Evolutionary conservation across 768 basidiomycete species (phyloP), one percentile per base, ranked within the genome.

Genomic region (Mycena metata): DNA sequence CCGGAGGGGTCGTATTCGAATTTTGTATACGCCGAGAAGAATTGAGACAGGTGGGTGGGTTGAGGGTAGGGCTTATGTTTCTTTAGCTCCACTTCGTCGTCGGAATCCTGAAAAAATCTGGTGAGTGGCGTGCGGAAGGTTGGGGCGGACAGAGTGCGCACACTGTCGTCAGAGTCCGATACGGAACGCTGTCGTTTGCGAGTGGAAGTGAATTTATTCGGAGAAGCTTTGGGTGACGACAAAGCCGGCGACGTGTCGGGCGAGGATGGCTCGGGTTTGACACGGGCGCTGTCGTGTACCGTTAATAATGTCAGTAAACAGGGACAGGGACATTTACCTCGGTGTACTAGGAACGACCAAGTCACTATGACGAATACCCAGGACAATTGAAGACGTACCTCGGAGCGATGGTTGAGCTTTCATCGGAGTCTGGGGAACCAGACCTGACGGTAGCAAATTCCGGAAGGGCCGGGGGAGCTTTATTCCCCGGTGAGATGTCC

Each of bases 1-100:
- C 60, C 65, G 15, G 50, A 42, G 15, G 65, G 65, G 30, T 70
- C 65, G 39, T 63, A 70, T 33, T 58, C 30, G 61, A 54, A 70
- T 30, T 58, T 59, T 1, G 69, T 57, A 36, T 66, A 70, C 0
- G 60, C 5, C 0, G 56, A 15, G 45, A 70, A 70, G 43, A 70
- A 70, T n/a, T 70, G 35, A 5, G 49, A 45, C n/a, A 70, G 65
- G 50, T 63, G 65, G 24, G 69, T 57, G 11, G 42, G 23, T 19
- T 52, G 39, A 2, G 49, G 23, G n/a, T 46, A 19, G 13, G 21
- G 36, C 16, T 63, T 63, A 12, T 36, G 50, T 35, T 66, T 61
- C 46, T 64, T 60, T n/a, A 19, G 43, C 11, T 2, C 13, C 3
- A 33, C 36, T 4, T 59, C 58, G 7, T 42, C n/a, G 16, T 46